Percentiles rank a stretch among this genome's conserved stretches.
phyloP scores from a whole-genome alignment of 257 asterid species.

The Scutellaria minor region DNA sequence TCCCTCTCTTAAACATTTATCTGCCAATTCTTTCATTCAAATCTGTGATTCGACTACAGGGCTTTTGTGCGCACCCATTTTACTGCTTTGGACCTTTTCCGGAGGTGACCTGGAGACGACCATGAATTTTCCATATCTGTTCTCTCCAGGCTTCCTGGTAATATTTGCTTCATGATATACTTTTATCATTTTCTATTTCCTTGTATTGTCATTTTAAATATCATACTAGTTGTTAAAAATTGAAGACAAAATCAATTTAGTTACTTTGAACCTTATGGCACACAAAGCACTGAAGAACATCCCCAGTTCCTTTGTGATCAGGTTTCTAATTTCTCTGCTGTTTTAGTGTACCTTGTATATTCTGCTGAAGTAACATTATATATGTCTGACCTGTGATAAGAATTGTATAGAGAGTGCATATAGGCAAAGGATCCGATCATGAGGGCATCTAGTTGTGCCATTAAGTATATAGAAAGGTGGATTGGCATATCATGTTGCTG shows the following conservation, averaged over 20 bases:
- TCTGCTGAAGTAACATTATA: not conserved
- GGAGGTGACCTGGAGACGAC: slow-evolving; percentile 74
- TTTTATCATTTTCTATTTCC: not conserved
- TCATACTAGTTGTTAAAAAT: not conserved
- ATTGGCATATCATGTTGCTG: slow-evolving; percentile 4
- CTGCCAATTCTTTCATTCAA: not conserved
- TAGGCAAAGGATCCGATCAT: not conserved
- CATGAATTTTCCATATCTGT: slow-evolving; percentile 61
- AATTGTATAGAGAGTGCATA: not conserved
- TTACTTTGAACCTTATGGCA: too few relatives aligned
- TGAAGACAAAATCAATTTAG: not conserved
- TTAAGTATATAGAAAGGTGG: not conserved
- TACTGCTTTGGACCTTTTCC: slow-evolving; percentile 71
- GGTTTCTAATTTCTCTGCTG: too few relatives aligned
- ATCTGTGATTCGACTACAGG: slow-evolving; percentile 43
- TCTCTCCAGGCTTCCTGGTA: slow-evolving; percentile 94
- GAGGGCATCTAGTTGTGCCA: not conserved
- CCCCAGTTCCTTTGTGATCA: too few relatives aligned
- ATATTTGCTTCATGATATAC: slow-evolving; percentile 24
- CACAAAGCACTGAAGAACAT: too few relatives aligned
- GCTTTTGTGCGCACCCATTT: slow-evolving; percentile 55
- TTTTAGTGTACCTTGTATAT: too few relatives aligned
- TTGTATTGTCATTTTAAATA: not conserved
- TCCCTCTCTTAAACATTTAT: slow-evolving; percentile 17
- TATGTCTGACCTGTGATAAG: not conserved